Percentiles rank a stretch among this genome's conserved stretches.
phyloP scores from a whole-genome alignment of 495 filamentous ascomycete genomes.

The Thermothielavioides terrestris region DNA sequence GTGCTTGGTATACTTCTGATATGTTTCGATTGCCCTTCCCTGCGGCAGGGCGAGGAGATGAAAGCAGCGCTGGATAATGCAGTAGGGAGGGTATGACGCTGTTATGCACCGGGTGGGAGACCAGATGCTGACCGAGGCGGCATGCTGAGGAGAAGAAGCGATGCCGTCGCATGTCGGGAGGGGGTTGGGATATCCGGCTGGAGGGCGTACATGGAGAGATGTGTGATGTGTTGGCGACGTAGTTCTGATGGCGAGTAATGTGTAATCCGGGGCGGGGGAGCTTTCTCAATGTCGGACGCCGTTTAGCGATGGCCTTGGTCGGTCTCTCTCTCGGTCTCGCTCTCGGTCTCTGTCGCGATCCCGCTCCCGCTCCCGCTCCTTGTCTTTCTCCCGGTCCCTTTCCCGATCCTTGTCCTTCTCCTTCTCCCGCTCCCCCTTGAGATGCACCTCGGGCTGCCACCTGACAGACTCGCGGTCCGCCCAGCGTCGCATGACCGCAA shows the following conservation, averaged over 20 bases:
- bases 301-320: not conserved
- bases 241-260: not conserved
- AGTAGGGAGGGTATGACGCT: too few relatives aligned
- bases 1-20: too few relatives aligned
- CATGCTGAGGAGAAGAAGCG: too few relatives aligned
- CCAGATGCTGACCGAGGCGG: too few relatives aligned
- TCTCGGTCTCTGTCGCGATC: slow-evolving; percentile 8
- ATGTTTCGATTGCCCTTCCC: too few relatives aligned
- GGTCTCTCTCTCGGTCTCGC: not conserved
- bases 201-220: too few relatives aligned
- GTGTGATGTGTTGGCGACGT: not conserved
- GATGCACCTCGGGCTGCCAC: slow-evolving; percentile 20
- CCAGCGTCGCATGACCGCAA: slow-evolving; percentile 25
- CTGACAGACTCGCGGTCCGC: slow-evolving; percentile 23
- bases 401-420: slow-evolving; percentile 2
- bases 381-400: not conserved
- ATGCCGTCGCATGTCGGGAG: too few relatives aligned
- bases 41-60: too few relatives aligned
- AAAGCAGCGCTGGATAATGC: too few relatives aligned
- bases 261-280: not conserved
- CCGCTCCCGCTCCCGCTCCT: slow-evolving; percentile 4
- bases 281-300: not conserved
- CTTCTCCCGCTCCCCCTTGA: slow-evolving; percentile 2
- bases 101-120: too few relatives aligned
- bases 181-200: too few relatives aligned